These are phyloP conservation scores for Solanum lycopersicoides DNA, from an alignment of 257 asterid species.

Conservation along the genomic window DNA sequence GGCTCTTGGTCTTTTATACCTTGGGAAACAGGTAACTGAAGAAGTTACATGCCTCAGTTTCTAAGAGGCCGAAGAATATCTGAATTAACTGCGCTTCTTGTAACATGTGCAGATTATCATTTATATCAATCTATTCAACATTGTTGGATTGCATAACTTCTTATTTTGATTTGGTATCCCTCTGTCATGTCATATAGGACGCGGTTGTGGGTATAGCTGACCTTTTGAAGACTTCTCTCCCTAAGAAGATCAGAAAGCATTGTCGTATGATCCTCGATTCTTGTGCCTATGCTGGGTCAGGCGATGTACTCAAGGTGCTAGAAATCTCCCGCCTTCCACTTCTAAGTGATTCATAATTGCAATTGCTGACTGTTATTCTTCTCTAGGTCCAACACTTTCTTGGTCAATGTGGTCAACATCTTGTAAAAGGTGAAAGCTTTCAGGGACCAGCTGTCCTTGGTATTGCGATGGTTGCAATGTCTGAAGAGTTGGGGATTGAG, in stretches of 20 bases:
- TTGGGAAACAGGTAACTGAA: conserved; percentile 77
- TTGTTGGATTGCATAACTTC: neutral
- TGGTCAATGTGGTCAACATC: conserved; percentile 89
- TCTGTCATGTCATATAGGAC: conserved; percentile 40
- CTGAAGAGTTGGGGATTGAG: conserved; percentile 87
- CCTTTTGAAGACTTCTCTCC: conserved; percentile 78
- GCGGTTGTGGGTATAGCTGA: conserved; percentile 78
- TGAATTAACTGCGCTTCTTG: neutral
- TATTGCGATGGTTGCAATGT: conserved; percentile 98
- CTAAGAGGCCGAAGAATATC: neutral
- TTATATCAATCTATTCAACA: neutral
- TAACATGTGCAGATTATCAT: neutral
- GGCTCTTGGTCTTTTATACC: conserved; percentile 90
- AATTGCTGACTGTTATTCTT: conserved; percentile 9
- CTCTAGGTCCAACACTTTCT: conserved; percentile 86
- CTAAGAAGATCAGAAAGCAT: conserved; percentile 68
- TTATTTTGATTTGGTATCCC: neutral
- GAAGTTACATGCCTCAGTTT: neutral
- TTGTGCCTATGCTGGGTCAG: conserved; percentile 97
- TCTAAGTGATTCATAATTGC: neutral
- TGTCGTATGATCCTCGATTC: conserved; percentile 82
- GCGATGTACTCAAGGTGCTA: conserved; percentile 82
- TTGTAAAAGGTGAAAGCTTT: conserved; percentile 72
- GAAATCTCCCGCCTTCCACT: neutral
- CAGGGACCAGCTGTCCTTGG: conserved; percentile 99